Evolutionary conservation across 2,329 filamentous ascomycete species (phyloP), one percentile per base, ranked within the genome.

Genomic region (Fusarium kyushuense): DNA sequence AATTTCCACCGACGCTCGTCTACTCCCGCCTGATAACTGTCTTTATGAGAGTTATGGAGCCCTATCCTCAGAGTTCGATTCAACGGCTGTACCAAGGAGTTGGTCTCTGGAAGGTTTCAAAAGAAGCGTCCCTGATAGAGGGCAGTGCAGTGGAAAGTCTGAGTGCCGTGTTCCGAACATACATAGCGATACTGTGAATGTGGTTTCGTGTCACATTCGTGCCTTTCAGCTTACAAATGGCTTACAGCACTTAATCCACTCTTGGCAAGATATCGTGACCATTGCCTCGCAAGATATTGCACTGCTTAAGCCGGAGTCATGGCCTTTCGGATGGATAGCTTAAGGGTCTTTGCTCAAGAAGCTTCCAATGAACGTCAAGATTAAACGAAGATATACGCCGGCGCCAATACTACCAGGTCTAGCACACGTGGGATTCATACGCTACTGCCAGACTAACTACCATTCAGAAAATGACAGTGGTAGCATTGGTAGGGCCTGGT

Each of bases 321-420:
- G 21, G 16, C 16, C 14, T 5, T 3, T 13, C 4, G 33, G 6
- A 10, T 21, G 13, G 7, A 30, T 4, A 16, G 29, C 6, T 6
- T 6, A 12, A 0, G 14, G n/a, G 12, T 3, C 8, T 25, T 54
- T 8, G 13, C 21, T 33, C 16, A 8, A 0, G 1, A 25, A 1
- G 13, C 4, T 25, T 32, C 4, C 30, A 9, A 54, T 6, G 17
- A 13, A 2, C 12, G 2, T n/a, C 12, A 8, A 9, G 2, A 8
- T 40, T 12, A 6, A 36, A 25, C 2, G 21, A 27, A 30, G 35
- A 13, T n/a, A 21, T 17, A 21, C 14, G 0, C 3, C 25, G 17
- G 21, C 14, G 29, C 30, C 8, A 27, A 10, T 5, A 14, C 9
- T 5, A 33, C 23, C n/a, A 6, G 1, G 3, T 8, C n/a, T 52